Evolutionary conservation across 73 alveolate species (phyloP), one percentile per base, ranked within the genome.

Genomic region (Paramecium tetraurelia): DNA sequence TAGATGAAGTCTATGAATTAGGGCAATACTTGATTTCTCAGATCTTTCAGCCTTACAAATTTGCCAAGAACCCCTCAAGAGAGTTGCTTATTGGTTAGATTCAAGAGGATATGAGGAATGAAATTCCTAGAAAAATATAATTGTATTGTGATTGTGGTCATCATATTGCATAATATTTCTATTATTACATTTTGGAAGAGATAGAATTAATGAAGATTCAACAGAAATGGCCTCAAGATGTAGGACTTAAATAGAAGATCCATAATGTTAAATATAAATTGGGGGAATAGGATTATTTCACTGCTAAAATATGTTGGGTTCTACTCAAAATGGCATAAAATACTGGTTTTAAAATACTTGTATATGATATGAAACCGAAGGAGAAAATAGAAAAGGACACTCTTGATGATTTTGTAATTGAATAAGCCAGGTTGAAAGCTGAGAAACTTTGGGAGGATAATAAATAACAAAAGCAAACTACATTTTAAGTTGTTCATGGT

Each of bases 171-270:
- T 48, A 44, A 44, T 80, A 80, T 80, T 41, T 48, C 16, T 80
- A 80, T 44, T 44, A 48, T 80, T 80, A 80, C 24, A 46, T 80
- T 10, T 44, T 80, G 16, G 90, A 80, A 46, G 90, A 80, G 43
- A 44, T 80, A 80, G 75, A 41, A 41, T 44, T 80, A 16, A 41
- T 80, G 3, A 44, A 80, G 29, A 48, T 44, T 29, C 14, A 20
- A 22, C 10, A 80, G 46, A 63, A 80, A 80, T 80, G 90, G 90
- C 90, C 90, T 3, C 12, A 80, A 18, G 90, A 80, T 41, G 90
- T 48, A 18, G 70, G 43, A 3, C 10, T 80, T 4, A 46, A 46
- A 14, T 43, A 46, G 20, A 80, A 80, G 33, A 31, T 44, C 2
- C 90, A 80, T 80, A 80, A 80, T 80, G 90, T 80, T 41, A 44